Conservation (phyloP, 768 basidiomycete species). For the Phlebiopsis flavidoalba region DNA sequence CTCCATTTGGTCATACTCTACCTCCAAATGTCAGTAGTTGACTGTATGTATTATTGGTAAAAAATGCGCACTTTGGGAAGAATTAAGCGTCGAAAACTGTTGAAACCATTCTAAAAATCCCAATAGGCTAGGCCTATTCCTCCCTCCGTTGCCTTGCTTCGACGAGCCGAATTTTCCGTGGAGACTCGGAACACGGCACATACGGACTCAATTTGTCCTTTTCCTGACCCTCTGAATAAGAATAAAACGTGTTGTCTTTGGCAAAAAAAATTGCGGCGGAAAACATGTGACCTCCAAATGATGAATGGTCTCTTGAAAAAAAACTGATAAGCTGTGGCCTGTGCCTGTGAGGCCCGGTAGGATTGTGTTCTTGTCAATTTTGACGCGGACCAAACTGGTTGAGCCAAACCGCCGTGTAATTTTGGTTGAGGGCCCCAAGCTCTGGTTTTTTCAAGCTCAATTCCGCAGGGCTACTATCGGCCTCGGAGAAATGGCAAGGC, state of each 20-base stretch:
- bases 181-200: not conserved
- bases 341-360: slow-evolving; percentile 20
- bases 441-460: slow-evolving; percentile 45
- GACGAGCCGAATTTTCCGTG: not conserved
- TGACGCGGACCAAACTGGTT: slow-evolving; percentile 48
- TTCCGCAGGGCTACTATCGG: slow-evolving; percentile 13
- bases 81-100: slow-evolving; percentile 42
- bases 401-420: slow-evolving; percentile 62
- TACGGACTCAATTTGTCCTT: slow-evolving; percentile 44
- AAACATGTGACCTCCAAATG: slow-evolving; percentile 48
- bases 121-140: slow-evolving; percentile 21
- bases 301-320: slow-evolving; percentile 45
- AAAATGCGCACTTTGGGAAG: slow-evolving; percentile 40
- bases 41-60: not conserved
- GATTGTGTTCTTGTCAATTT: slow-evolving; percentile 31
- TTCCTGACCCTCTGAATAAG: no score
- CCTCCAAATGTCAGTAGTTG: not conserved
- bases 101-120: slow-evolving; percentile 54
- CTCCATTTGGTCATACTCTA: slow-evolving; percentile 63
- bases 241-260: slow-evolving; percentile 59
- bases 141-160: not conserved
- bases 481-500: slow-evolving; percentile 20
- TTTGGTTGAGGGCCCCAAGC: slow-evolving; percentile 50
- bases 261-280: slow-evolving; percentile 55
- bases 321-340: slow-evolving; percentile 32